Evolutionary conservation across 192 early-diverging fungal genomes (phyloP).

Genomic region (Backusella mclennaniae): DNA sequence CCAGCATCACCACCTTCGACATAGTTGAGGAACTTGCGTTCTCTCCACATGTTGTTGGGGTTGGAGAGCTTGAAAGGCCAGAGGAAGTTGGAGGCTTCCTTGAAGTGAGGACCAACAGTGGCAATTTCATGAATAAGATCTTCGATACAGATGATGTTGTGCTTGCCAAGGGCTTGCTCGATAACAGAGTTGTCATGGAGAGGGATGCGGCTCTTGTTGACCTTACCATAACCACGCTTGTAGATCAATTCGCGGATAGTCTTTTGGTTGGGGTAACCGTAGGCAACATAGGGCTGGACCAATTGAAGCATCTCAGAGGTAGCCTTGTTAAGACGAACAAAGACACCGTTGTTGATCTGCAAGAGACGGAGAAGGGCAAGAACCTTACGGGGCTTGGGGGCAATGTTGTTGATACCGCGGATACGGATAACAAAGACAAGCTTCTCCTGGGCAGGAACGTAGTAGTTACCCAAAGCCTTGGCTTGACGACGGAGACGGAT

Average conservation of each 20-base stretch:
- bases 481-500: conserved; percentile 93
- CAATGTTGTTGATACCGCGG: conserved; percentile 99
- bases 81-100: conserved; percentile 95
- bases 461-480: conserved; percentile 87
- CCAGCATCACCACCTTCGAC: conserved; percentile 97
- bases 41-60: conserved; percentile 93
- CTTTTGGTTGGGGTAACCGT: conserved; percentile 97
- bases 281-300: conserved; percentile 94
- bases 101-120: conserved; percentile 96
- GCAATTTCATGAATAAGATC: conserved; percentile 98
- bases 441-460: conserved; percentile 94
- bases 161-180: conserved; percentile 88
- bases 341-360: conserved; percentile 99
- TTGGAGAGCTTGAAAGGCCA: conserved; percentile 99
- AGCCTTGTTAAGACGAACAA: conserved; percentile 93
- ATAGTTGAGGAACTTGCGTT: conserved; percentile 93
- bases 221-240: no score
- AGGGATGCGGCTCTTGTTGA: conserved; percentile 54
- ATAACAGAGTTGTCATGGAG: conserved; percentile 96
- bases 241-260: conserved; percentile 97
- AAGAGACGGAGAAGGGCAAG: conserved; percentile 97
- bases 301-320: conserved; percentile 97
- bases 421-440: conserved; percentile 98
- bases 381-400: conserved; percentile 99
- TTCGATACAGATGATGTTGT: conserved; percentile 96